phyloP scores from a whole-genome alignment of 441 rosid genomes.

The Pelargonium fulgidum region DNA sequence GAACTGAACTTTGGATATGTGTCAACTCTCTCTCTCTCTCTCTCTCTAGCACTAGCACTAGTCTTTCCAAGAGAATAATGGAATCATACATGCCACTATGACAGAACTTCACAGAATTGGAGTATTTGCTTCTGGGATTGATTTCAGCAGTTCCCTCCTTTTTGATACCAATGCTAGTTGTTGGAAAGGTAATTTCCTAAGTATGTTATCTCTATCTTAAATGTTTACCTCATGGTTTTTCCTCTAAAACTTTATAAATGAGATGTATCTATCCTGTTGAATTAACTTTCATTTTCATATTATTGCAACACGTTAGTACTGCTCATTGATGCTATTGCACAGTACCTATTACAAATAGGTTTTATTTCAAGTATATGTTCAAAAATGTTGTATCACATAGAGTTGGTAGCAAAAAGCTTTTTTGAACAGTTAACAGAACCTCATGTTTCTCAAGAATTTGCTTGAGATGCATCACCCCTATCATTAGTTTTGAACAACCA shows the following conservation, averaged over 20 bases:
- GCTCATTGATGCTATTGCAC: background rate
- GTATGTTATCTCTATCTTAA: background rate
- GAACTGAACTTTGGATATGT: background rate
- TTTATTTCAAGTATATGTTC: background rate
- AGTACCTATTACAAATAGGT: background rate
- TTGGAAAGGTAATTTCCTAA: conserved; percentile 55
- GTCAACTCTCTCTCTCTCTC: background rate
- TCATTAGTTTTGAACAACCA: background rate
- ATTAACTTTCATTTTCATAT: background rate
- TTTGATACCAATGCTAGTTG: conserved; percentile 52
- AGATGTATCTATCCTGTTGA: background rate
- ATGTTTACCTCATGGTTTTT: background rate
- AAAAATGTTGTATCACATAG: background rate
- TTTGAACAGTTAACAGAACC: background rate
- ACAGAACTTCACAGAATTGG: conserved; percentile 84
- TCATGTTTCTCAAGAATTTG: background rate
- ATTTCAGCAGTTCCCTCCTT: conserved; percentile 81
- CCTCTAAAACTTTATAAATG: background rate
- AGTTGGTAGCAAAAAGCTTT: background rate
- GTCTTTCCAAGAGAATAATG: background rate
- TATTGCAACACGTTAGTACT: background rate
- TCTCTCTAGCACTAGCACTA: background rate
- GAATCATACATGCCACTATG: background rate
- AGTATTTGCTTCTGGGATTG: conserved; percentile 72
- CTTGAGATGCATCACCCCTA: background rate